Base-by-base conservation (phyloP, 176 grass and related monocot genomes). In the Carex kokanica region DNA sequence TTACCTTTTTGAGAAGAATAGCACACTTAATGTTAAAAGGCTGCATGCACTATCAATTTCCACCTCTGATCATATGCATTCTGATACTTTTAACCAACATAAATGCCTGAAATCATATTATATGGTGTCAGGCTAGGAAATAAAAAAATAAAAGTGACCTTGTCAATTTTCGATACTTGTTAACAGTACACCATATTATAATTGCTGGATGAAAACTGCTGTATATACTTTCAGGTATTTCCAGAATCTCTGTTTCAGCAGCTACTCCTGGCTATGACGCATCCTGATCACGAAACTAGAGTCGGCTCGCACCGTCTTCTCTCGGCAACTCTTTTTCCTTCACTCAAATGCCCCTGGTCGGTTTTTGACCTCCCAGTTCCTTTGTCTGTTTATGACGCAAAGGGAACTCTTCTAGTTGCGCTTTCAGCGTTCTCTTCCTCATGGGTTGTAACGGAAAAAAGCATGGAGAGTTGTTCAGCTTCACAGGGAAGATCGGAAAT, bases 211-310 rank as follows among this genome's bases (percentile, higher is more conserved):
- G 43, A 17, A 20, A 85, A 43, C 85, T 78, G 34, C 88, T 25
- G 43, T 89, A 59, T 88, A 78, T 77, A 80, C 83, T 55, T 83
- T 75, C 86, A 99, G 96, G 89, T 79, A 83, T 91, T 95, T 88
- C 96, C 96, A 84, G 93, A 99, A 93, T 92, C 93, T 88, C 85
- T 95, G 74, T 95, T 93, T 91, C 93, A 95, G 67, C 93, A 93
- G 78, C 93, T 99, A 84, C 89, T 99, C 18, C 82, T 91, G 91
- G 83, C 91, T 80, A 99, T 99, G 96, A 71, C 86, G 79, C 96
- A 99, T 61, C 85, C 86, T 82, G 93, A 99, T 80, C 87, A 95
- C 63, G 91, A 93, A 84, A 93, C 89, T 62, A 91, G 96, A 88
- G 87, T 99, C 70, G 96, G 96, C 27, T 99, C 89, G 21, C 93